These are phyloP conservation scores for Durio zibethinus DNA, from an alignment of 345 rosid genomes.

Conservation along the genomic window DNA sequence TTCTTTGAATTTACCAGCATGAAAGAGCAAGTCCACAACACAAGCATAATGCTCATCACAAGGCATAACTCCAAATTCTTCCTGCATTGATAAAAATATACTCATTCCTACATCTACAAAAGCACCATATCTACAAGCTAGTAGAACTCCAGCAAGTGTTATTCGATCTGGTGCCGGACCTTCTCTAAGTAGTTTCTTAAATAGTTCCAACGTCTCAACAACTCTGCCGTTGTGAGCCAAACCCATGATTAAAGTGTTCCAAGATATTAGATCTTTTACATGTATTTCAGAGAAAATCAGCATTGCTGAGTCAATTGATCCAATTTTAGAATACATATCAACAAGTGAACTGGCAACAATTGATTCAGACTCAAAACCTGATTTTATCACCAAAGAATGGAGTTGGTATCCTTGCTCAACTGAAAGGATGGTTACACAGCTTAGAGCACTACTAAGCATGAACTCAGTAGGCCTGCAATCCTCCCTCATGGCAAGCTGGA, in stretches of 20 bases:
- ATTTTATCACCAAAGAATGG: slow-evolving; percentile 61
- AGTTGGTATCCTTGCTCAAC: slow-evolving; percentile 53
- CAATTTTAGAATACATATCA: slow-evolving; percentile 58
- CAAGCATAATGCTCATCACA: slow-evolving; percentile 54
- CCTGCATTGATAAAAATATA: slow-evolving; percentile 54
- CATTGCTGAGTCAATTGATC: slow-evolving; percentile 45
- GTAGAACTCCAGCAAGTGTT: slow-evolving; percentile 49
- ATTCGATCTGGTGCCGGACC: slow-evolving; percentile 53
- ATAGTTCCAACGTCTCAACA: slow-evolving; percentile 41
- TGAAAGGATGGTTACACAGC: slow-evolving; percentile 37
- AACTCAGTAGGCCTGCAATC: slow-evolving; percentile 51
- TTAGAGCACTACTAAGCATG: slow-evolving; percentile 52
- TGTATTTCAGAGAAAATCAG: slow-evolving; percentile 40
- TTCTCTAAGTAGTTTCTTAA: slow-evolving; percentile 32
- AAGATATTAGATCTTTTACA: slow-evolving; percentile 53
- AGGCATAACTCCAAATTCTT: slow-evolving; percentile 36
- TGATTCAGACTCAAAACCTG: slow-evolving; percentile 47
- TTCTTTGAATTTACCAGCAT: slow-evolving; percentile 42
- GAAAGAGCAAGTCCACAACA: slow-evolving; percentile 49
- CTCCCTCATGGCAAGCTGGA: slow-evolving; percentile 38
- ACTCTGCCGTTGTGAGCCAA: slow-evolving; percentile 46
- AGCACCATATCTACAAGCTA: slow-evolving; percentile 62
- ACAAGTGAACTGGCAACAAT: slow-evolving; percentile 60
- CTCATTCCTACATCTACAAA: slow-evolving; percentile 44
- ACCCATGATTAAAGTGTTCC: slow-evolving; percentile 67